Conservation (phyloP, 2,329 filamentous ascomycete species). For the Zopfia rhizophila region DNA sequence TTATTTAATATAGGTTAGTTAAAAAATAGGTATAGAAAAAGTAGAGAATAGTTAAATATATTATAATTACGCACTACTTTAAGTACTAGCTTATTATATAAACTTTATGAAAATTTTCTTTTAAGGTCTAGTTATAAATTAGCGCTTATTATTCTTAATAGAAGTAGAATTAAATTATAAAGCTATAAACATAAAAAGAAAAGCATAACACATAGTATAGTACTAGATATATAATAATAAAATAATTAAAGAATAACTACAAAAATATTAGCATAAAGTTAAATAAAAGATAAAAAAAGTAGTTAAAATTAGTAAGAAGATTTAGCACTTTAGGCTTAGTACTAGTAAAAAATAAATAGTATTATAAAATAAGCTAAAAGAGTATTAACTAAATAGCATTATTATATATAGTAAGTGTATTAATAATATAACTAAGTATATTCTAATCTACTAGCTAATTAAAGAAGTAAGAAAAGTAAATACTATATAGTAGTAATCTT, state of each 20-base stretch:
- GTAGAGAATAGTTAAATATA: slow-evolving; percentile 5
- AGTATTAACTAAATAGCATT: no score
- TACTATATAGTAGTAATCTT: no score
- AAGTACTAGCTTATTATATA: slow-evolving; percentile 10
- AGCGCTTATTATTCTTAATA: slow-evolving; percentile 16
- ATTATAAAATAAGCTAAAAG: neutral
- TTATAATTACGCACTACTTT: slow-evolving; percentile 15
- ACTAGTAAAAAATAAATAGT: neutral
- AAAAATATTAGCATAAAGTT: slow-evolving; percentile 11
- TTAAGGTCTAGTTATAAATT: slow-evolving; percentile 7
- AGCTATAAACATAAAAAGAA: slow-evolving; percentile 15
- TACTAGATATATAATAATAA: slow-evolving; percentile 19
- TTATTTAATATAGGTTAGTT: slow-evolving; percentile 12
- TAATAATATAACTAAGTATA: no score
- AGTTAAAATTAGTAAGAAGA: neutral
- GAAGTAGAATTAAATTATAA: slow-evolving; percentile 17
- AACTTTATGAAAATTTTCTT: slow-evolving; percentile 10
- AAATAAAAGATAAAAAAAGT: no score
- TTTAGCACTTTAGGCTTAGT: neutral
- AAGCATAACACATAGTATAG: slow-evolving; percentile 18
- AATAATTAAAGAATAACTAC: slow-evolving; percentile 6
- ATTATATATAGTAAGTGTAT: no score
- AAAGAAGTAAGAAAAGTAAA: no score
- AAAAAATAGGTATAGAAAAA: slow-evolving; percentile 6
- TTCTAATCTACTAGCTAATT: no score